These are phyloP conservation scores for Cladophialophora yegresii DNA, from an alignment of 2,329 filamentous ascomycete genomes.

Conservation along the genomic window DNA sequence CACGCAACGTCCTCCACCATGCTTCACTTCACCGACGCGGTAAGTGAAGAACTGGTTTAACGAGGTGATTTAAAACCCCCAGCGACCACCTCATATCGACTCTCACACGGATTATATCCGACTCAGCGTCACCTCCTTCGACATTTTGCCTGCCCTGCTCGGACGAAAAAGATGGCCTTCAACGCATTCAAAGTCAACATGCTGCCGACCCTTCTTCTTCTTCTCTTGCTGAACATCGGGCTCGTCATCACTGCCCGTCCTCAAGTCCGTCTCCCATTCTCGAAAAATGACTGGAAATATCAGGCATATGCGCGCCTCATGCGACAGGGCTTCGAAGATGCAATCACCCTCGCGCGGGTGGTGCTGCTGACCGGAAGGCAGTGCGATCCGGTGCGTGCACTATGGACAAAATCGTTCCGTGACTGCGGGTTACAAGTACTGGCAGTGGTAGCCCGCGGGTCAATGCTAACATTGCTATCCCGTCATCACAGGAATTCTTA, in stretches of 20 bases:
- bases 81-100: background rate
- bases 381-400: constrained; percentile 14
- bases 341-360: constrained; percentile 15
- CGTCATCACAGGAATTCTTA: constrained; percentile 6
- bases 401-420: background rate
- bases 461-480: background rate
- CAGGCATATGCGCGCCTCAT: background rate
- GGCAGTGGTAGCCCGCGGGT: background rate
- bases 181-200: background rate
- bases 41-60: background rate
- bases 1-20: background rate
- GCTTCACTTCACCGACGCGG: background rate
- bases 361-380: constrained; percentile 6
- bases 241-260: background rate
- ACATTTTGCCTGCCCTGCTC: background rate
- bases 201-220: background rate
- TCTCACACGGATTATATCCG: background rate
- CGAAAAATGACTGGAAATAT: background rate
- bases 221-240: background rate
- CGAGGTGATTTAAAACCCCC: background rate
- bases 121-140: background rate
- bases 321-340: constrained; percentile 13
- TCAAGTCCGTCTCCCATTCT: background rate
- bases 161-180: background rate
- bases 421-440: background rate